Evolutionary conservation across 202 grass and related monocot species (phyloP).

Genomic region (Elaeis oleifera): DNA sequence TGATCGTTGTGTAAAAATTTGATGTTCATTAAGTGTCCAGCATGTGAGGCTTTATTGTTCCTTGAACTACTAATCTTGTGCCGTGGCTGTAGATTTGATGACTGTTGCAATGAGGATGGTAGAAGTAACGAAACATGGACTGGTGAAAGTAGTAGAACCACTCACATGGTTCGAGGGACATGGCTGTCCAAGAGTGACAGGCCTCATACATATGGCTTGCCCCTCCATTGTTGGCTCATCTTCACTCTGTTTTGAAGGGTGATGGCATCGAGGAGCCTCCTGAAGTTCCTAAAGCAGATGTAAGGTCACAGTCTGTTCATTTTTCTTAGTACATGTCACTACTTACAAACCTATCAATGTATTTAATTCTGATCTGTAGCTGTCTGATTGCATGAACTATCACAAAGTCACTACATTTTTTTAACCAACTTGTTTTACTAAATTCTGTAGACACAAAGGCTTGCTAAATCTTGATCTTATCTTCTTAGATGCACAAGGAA

Average conservation of each 20-base stretch:
- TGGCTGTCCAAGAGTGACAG: conserved; percentile 45
- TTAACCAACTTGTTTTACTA: too few relatives aligned
- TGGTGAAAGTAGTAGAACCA: conserved; percentile 26
- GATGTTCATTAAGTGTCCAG: too few relatives aligned
- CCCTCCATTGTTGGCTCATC: conserved; percentile 58
- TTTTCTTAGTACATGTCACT: neutral
- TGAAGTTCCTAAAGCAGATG: conserved; percentile 28
- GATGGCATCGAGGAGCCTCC: conserved; percentile 16
- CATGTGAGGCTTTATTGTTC: neutral
- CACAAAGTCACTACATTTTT: too few relatives aligned
- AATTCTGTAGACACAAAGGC: too few relatives aligned
- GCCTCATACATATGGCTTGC: conserved; percentile 49
- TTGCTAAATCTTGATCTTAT: too few relatives aligned
- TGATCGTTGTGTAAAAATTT: too few relatives aligned
- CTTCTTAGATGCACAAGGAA: conserved; percentile 38
- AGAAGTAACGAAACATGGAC: neutral
- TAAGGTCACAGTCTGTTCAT: neutral
- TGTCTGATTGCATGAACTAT: too few relatives aligned
- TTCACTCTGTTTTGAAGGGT: conserved; percentile 45
- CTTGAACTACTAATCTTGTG: conserved; percentile 2
- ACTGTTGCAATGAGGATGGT: conserved; percentile 25
- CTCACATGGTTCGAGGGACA: conserved; percentile 81
- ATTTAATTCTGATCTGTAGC: too few relatives aligned
- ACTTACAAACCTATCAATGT: too few relatives aligned
- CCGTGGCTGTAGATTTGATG: conserved; percentile 59